Evolutionary conservation across 2,329 filamentous ascomycete genomes (phyloP), one percentile per base, ranked within the genome.

Genomic region (Neofusicoccum umdonicola): DNA sequence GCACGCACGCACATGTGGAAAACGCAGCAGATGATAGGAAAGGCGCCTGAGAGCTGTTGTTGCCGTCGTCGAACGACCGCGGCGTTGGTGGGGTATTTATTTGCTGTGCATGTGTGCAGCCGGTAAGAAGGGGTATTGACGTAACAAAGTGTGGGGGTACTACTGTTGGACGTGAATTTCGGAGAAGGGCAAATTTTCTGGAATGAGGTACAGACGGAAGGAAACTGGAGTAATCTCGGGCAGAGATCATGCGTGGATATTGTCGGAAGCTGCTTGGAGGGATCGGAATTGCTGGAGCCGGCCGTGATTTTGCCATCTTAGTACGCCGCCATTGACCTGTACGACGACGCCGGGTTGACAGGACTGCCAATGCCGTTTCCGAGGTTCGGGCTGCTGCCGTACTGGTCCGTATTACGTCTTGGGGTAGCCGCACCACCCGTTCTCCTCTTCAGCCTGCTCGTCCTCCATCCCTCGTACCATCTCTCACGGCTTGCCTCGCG

Each of bases 401-500:
- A 62, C 15, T 50, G 34, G n/a, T 63, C 60, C 9, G 60, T 44
- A 39, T 34, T 63, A 22, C 60, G 60, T 37, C 60, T 51, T 11
- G 60, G 60, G 8, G 60, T 63, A 12, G 34, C 17, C 12, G 45
- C 45, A 7, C 13, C 61, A 15, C 22, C 62, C 2, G 51, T 45
- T 22, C 52, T 39, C 9, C 47, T 58, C 45, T 78, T 78, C 66
- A 85, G 72, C 39, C 82, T 76, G 50, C 75, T 79, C 9, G 87
- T 97, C 78, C 95, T 88, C 95, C 94, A 98, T 71, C 91, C 89
- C 78, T 98, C 94, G 72, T 98, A 98, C 92, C 93, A 97, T 71
- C 93, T 86, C 74, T 96, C 93, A 64, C 92, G 87, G 76, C 92
- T 96, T 61, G 92, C 90, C 77, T 97, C 92, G 66, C 94, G 90